phyloP scores from a whole-genome alignment of 202 grass and related monocot species.

The Carex sylvatica region DNA sequence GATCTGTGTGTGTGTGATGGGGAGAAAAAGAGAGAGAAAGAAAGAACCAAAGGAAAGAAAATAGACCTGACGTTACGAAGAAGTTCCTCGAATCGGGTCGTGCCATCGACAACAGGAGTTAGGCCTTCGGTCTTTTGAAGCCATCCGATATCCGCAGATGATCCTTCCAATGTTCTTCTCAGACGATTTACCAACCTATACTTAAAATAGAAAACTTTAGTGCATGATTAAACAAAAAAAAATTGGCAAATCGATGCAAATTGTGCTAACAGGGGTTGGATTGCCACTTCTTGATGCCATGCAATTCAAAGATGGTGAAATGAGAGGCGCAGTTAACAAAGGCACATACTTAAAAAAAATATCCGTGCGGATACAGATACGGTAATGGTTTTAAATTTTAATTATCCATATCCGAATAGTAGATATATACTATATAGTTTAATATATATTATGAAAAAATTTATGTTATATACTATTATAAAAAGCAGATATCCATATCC shows the following conservation, averaged over 20 bases:
- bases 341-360: too few species aligned
- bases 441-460: too few species aligned
- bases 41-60: not conserved
- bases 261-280: not conserved
- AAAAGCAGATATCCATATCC: too few species aligned
- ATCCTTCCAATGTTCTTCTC: slow-evolving; percentile 71
- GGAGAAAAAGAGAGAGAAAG: not conserved
- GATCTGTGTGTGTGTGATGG: not conserved
- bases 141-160: slow-evolving; percentile 85
- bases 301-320: too few species aligned
- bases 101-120: slow-evolving; percentile 55
- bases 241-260: not conserved
- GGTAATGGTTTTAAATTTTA: too few species aligned
- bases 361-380: too few species aligned
- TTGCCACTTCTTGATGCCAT: not conserved
- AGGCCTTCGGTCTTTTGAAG: slow-evolving; percentile 53
- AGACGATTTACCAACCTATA: slow-evolving; percentile 61
- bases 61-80: slow-evolving; percentile 62
- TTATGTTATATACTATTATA: too few species aligned
- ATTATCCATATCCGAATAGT: too few species aligned
- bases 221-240: slow-evolving; percentile 1
- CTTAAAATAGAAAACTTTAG: slow-evolving; percentile 24
- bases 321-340: too few species aligned
- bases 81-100: slow-evolving; percentile 57
- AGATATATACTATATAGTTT: too few species aligned